Evolutionary conservation across 768 basidiomycete species (phyloP).

Genomic region (Phanerochaete carnosa): DNA sequence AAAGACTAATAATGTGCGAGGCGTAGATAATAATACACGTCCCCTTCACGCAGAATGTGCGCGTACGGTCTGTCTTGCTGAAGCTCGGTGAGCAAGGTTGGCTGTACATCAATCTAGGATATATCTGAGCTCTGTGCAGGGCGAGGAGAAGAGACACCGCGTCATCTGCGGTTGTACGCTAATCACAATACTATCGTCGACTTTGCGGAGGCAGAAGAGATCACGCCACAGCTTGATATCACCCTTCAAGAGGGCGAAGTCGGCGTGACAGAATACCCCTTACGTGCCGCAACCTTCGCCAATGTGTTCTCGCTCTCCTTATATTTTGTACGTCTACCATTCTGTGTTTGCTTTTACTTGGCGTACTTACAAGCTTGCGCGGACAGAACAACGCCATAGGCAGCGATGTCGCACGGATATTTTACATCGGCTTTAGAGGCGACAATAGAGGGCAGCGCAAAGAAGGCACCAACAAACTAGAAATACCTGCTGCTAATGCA

Average conservation of each 20-base stretch:
- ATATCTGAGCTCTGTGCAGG: conserved; percentile 36
- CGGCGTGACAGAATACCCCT: conserved; percentile 69
- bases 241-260: conserved; percentile 68
- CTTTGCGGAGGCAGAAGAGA: conserved; percentile 67
- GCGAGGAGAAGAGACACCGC: conserved; percentile 73
- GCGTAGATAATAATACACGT: conserved; percentile 74
- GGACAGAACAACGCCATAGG: conserved; percentile 64
- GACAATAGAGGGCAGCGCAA: conserved; percentile 52
- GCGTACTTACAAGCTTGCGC: not conserved
- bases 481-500: conserved; percentile 78
- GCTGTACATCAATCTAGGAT: not conserved
- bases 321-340: conserved; percentile 65
- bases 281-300: conserved; percentile 72
- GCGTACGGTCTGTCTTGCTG: conserved; percentile 68
- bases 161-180: conserved; percentile 70
- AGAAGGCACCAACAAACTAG: conserved; percentile 60
- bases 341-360: conserved; percentile 7
- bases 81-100: conserved; percentile 58
- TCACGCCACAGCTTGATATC: conserved; percentile 69
- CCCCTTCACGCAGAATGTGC: conserved; percentile 76
- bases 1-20: not conserved
- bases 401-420: conserved; percentile 62
- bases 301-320: conserved; percentile 72
- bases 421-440: conserved; percentile 83
- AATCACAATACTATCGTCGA: conserved; percentile 76